Evolutionary conservation across 2,329 filamentous ascomycete species (phyloP), one percentile per base, ranked within the genome.

Genomic region (Colletotrichum lindemuthianum): DNA sequence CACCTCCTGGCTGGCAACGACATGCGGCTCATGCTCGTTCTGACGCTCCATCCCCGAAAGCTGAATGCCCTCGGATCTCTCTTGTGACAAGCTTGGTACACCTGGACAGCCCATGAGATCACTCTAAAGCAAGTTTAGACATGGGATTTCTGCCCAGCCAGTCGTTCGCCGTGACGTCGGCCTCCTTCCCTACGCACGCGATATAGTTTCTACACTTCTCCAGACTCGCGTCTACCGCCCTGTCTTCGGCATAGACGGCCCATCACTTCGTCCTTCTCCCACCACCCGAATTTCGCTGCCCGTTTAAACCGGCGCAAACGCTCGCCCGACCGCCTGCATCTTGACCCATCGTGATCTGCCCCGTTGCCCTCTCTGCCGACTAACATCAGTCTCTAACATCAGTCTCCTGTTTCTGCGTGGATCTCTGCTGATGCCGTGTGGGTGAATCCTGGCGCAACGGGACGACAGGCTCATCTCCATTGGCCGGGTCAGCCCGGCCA

Each of bases 21-120:
- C 36, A 41, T 52, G 51, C 52, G 51, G 47, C 40, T 44, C 40
- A 24, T 32, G 47, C 32, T 15, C 58, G 47, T 47, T 52, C 58
- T 47, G 51, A 43, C 47, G 48, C 57, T 45, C 36, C 52, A 47
- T 36, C 41, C 24, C 45, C 41, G 44, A 51, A n/a, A 34, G 24
- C 44, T 43, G 48, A 37, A 12, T 13, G 33, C 44, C 24, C 63
- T 57, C 52, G 41, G 63, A 34, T 51, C 58, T 63, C 63, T 48
- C 43, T 37, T 57, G 16, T 63, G 63, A 65, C 63, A 65, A 57
- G 32, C 52, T 52, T 56, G 52, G 63, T 63, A 41, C 58, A 65
- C 47, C 51, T 43, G 41, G 47, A 33, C 47, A 63, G 58, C 39
- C 24, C 16, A 40, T 48, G 45, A 32, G 24, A 24, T 24, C 52